A percentile compares a stretch with the other conserved stretches of the same genome.
phyloP scores from a whole-genome alignment of 2,329 filamentous ascomycete genomes.

The Lasiodiplodia citricola region DNA sequence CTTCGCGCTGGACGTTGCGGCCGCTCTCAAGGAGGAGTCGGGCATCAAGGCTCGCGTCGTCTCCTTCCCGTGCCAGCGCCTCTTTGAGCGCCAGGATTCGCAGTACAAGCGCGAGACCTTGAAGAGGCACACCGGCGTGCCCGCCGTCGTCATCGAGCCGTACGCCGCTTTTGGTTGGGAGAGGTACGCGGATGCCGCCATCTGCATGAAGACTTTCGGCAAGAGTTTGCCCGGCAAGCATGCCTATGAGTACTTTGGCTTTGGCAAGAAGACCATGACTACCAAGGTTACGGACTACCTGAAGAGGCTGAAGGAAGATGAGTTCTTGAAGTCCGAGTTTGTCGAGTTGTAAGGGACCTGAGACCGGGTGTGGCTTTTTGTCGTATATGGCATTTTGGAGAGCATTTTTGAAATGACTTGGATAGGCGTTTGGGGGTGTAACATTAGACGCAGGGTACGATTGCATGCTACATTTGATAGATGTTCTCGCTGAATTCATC shows the following conservation, averaged over 20 bases:
- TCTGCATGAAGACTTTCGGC: conserved; percentile 60
- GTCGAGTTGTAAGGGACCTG: conserved; percentile 35
- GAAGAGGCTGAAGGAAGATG: conserved; percentile 43
- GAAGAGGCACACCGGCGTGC: conserved; percentile 48
- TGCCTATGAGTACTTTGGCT: conserved; percentile 63
- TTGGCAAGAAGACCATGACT: conserved; percentile 54
- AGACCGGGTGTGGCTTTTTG: too few species aligned
- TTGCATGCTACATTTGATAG: too few species aligned
- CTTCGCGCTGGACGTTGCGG: conserved; percentile 52
- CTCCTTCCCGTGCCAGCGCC: conserved; percentile 56
- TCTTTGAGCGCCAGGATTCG: conserved; percentile 55
- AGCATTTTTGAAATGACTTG: too few species aligned
- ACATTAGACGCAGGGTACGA: too few species aligned
- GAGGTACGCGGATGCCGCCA: conserved; percentile 63
- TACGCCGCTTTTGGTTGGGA: conserved; percentile 66
- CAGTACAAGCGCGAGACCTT: conserved; percentile 56
- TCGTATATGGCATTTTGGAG: too few species aligned
- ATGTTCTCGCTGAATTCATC: too few species aligned
- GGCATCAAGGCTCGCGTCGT: conserved; percentile 53
- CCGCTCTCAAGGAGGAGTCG: conserved; percentile 44
- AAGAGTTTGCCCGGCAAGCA: conserved; percentile 61
- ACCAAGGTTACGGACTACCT: conserved; percentile 46
- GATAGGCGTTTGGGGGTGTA: too few species aligned
- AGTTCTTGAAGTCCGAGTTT: conserved; percentile 37
- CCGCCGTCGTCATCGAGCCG: conserved; percentile 65